A percentile compares a stretch with the other conserved stretches of the same genome.
Evolutionary conservation across 2,329 filamentous ascomycete genomes (phyloP).

Genomic region (Arthrobotrys sphaeroides): DNA sequence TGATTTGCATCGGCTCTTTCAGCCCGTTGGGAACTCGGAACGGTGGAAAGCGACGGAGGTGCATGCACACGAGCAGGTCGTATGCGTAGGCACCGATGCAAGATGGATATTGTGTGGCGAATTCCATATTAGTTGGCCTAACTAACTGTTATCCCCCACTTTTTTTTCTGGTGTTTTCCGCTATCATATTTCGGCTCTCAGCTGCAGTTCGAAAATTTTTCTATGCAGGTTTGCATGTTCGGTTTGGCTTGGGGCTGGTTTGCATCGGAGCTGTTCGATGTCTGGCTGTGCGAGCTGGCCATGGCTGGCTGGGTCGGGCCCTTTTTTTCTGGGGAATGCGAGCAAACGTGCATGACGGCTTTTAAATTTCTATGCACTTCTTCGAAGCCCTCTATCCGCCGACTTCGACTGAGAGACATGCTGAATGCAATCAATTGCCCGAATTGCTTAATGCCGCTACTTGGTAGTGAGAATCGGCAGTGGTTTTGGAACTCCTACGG

Average conservation of each 20-base stretch:
- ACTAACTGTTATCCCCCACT: conserved; percentile 30
- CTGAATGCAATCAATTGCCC: neutral
- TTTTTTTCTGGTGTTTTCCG: neutral
- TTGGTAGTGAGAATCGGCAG: neutral
- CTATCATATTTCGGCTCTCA: conserved; percentile 17
- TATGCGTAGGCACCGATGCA: conserved; percentile 17
- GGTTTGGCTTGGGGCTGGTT: neutral
- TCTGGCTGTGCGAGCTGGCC: neutral
- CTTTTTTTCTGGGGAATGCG: conserved; percentile 17
- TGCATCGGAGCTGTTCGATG: neutral
- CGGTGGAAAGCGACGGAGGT: conserved; percentile 6
- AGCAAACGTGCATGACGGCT: conserved; percentile 45
- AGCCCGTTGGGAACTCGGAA: conserved; percentile 13
- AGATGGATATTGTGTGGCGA: conserved; percentile 20
- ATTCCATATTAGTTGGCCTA: conserved; percentile 16
- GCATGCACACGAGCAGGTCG: conserved; percentile 31
- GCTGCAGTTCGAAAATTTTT: conserved; percentile 46
- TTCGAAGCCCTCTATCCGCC: neutral
- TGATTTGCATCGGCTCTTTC: conserved; percentile 25
- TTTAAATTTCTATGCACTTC: neutral
- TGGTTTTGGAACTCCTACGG: conserved; percentile 1
- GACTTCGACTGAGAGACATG: conserved; percentile 18
- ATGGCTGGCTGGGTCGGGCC: neutral
- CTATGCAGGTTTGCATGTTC: conserved; percentile 27
- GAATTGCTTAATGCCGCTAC: neutral